Evolutionary conservation across 495 filamentous ascomycete species (phyloP).

Genomic region (Annulohypoxylon moriforme): DNA sequence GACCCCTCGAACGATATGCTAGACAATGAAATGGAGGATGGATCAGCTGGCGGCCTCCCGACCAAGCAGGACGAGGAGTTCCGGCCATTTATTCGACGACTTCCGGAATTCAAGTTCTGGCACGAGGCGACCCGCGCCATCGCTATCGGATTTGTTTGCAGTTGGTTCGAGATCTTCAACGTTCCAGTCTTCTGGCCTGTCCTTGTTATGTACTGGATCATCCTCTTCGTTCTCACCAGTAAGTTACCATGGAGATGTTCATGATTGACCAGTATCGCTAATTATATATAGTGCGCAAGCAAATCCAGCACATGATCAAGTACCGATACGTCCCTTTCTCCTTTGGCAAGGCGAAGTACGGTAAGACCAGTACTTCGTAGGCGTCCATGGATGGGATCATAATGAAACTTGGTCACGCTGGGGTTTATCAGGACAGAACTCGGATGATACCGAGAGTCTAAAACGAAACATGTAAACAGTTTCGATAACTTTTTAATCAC

Average conservation of each 20-base stretch:
- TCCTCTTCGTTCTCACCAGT: constrained; percentile 95
- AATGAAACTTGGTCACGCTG: neutral
- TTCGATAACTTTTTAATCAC: constrained; percentile 38
- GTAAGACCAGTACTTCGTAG: constrained; percentile 61
- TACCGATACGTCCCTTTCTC: constrained; percentile 98
- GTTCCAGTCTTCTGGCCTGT: constrained; percentile 99
- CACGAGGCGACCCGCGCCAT: constrained; percentile 91
- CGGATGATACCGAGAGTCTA: constrained; percentile 13
- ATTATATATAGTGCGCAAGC: constrained; percentile 80
- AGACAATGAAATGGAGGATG: constrained; percentile 96
- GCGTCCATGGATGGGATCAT: neutral
- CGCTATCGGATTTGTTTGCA: constrained; percentile 84
- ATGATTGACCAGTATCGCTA: constrained; percentile 30
- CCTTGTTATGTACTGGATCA: constrained; percentile 97
- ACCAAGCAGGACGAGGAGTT: constrained; percentile 98
- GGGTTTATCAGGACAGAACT: constrained; percentile 7
- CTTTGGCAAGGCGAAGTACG: constrained; percentile 89
- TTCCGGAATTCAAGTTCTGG: constrained; percentile 99
- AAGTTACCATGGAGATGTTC: constrained; percentile 53
- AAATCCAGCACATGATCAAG: constrained; percentile 99
- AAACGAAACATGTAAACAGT: constrained; percentile 29
- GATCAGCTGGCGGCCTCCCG: constrained; percentile 79
- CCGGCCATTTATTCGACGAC: constrained; percentile 91
- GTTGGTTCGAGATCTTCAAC: constrained; percentile 93
- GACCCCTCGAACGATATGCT: constrained; percentile 91